Evolutionary conservation across 2,329 filamentous ascomycete genomes (phyloP), one percentile per base, ranked within the genome.

Genomic region (Uncinocarpus reesii): DNA sequence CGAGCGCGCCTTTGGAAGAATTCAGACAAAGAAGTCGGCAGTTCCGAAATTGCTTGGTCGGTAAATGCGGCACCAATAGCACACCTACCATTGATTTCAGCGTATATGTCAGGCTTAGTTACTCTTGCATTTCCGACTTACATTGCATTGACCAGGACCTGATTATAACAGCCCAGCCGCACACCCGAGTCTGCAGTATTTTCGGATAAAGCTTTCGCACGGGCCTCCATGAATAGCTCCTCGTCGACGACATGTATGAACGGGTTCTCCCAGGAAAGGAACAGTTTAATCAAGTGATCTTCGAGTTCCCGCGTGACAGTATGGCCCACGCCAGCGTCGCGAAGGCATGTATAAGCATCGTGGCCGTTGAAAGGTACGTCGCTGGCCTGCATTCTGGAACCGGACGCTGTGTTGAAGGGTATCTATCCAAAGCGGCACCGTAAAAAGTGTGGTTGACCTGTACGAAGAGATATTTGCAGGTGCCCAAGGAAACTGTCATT

Each of bases 261-360:
- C 6, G 65, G 58, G 45, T 68, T 65, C 46, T 69, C 60, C 65
- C 66, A 68, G 1, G 59, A 52, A 49, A 69, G 67, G 42, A 64
- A 68, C 4, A 67, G 53, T 6, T 57, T 56, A 26, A 63, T 56
- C 1, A 69, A 55, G 52, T 67, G 65, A 2, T 60, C 54, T 51
- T 65, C 64, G 3, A 66, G 49, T 3, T 56, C 57, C 2, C 50
- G 48, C 20, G 59, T 54, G 7, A 64, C 56, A 5, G 49, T 13
- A 31, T 60, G 58, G 31, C 55, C 55, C 3, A 65, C 46, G 7
- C 62, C 59, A 13, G 60, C 60, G 24, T 59, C 52, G 18, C 52
- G 52, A 11, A 62, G 49, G 13, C 29, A 16, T 6, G 15, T 34
- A 3, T 34, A 2, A 13, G 42, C 29, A 36, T 46, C 42, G n/a